These are phyloP conservation scores for Notholithocarpus densiflorus DNA, from an alignment of 306 rosid genomes.

Conservation along the genomic window DNA sequence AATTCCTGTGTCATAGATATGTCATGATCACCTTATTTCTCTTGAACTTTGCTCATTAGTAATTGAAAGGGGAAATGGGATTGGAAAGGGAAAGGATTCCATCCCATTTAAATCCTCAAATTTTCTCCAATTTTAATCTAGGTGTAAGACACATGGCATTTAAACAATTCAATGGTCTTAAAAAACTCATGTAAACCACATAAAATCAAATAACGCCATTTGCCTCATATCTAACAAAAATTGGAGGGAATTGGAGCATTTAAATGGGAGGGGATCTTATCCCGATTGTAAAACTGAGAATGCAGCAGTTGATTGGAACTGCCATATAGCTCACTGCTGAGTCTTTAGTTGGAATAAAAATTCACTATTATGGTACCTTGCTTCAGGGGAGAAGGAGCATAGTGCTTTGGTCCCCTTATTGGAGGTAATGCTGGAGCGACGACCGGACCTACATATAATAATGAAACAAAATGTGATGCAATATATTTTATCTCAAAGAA, in stretches of 20 bases:
- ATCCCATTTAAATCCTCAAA: no score
- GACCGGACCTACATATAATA: conserved; percentile 38
- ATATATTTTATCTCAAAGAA: background rate
- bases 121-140: no score
- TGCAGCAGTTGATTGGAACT: conserved; percentile 17
- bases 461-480: background rate
- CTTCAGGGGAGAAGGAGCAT: conserved; percentile 56
- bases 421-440: conserved; percentile 47
- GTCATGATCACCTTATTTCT: background rate
- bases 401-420: conserved; percentile 28
- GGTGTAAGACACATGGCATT: no score
- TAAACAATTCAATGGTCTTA: no score
- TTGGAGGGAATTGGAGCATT: no score
- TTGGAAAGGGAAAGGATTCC: no score
- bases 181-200: no score
- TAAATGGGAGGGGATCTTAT: no score
- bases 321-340: conserved; percentile 7
- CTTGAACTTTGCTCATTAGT: background rate
- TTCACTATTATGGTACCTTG: conserved; percentile 43
- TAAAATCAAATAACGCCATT: no score
- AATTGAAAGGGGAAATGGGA: no score
- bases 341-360: conserved; percentile 7
- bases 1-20: background rate
- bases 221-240: no score
- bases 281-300: background rate